Percentiles rank a stretch among this genome's conserved stretches.
Evolutionary conservation across 208 protist species (phyloP).

Genomic region (Acanthamoeba royreba): DNA sequence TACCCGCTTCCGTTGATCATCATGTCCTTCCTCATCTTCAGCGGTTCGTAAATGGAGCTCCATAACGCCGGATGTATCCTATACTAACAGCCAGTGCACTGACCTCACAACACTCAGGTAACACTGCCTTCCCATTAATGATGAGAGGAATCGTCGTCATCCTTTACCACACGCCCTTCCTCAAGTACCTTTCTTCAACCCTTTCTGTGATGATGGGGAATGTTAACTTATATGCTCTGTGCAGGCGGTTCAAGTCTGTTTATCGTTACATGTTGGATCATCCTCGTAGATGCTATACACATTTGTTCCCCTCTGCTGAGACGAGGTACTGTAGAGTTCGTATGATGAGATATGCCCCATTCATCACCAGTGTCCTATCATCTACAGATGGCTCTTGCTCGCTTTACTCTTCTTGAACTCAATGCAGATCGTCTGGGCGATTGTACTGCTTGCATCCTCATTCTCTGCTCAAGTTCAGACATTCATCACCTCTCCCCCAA

Average conservation of each 20-base stretch:
- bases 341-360: too few relatives aligned
- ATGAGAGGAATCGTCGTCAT: too few relatives aligned
- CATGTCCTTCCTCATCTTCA: conserved; percentile 8
- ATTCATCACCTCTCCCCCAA: not conserved
- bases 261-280: conserved; percentile 25
- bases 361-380: too few relatives aligned
- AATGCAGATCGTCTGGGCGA: not conserved
- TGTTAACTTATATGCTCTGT: too few relatives aligned
- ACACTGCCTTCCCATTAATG: too few relatives aligned
- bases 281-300: conserved; percentile 42
- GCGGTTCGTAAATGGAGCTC: not conserved
- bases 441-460: too few relatives aligned
- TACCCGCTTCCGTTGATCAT: not conserved
- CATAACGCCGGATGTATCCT: too few relatives aligned
- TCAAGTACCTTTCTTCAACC: not conserved
- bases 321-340: not conserved
- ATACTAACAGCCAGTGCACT: too few relatives aligned
- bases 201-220: too few relatives aligned
- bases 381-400: not conserved
- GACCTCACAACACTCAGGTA: too few relatives aligned
- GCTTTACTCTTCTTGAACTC: conserved; percentile 1
- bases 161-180: not conserved
- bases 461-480: not conserved
- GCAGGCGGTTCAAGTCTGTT: not conserved
- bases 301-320: conserved; percentile 25